phyloP scores from a whole-genome alignment of 345 rosid genomes.

The Salix purpurea region DNA sequence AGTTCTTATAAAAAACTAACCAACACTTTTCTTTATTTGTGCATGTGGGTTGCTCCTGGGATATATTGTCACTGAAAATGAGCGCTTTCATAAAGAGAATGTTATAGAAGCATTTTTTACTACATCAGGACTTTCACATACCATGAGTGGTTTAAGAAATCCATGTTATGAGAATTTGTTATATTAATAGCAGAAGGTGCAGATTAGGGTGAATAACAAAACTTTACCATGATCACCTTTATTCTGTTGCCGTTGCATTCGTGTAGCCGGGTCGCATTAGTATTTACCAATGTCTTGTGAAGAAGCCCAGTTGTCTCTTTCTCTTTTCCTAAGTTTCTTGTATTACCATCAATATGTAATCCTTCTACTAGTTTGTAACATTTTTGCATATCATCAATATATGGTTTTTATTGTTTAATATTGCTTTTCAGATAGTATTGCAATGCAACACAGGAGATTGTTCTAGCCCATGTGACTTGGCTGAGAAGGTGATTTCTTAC shows the following conservation, averaged over 20 bases:
- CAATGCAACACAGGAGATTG: constrained; percentile 14
- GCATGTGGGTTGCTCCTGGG: too few species aligned
- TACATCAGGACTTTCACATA: too few species aligned
- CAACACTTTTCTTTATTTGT: too few species aligned
- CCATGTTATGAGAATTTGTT: too few species aligned
- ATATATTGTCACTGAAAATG: too few species aligned
- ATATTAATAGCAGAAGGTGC: too few species aligned
- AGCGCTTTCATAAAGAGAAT: too few species aligned
- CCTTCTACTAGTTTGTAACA: neutral
- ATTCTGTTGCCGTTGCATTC: neutral
- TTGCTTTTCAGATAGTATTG: constrained; percentile 11
- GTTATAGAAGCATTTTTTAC: too few species aligned
- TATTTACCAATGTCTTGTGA: neutral
- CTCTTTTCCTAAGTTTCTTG: neutral
- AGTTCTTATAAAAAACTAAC: too few species aligned
- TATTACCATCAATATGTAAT: neutral
- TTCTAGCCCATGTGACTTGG: constrained; percentile 18
- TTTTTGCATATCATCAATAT: neutral
- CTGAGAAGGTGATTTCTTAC: constrained; percentile 16
- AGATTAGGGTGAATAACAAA: too few species aligned
- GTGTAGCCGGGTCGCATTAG: neutral
- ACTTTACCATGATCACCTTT: neutral
- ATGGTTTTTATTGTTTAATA: neutral
- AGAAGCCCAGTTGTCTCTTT: neutral
- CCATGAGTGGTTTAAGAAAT: too few species aligned